Evolutionary conservation across 768 basidiomycete genomes (phyloP).

Genomic region (Lepiota subincarnata): DNA sequence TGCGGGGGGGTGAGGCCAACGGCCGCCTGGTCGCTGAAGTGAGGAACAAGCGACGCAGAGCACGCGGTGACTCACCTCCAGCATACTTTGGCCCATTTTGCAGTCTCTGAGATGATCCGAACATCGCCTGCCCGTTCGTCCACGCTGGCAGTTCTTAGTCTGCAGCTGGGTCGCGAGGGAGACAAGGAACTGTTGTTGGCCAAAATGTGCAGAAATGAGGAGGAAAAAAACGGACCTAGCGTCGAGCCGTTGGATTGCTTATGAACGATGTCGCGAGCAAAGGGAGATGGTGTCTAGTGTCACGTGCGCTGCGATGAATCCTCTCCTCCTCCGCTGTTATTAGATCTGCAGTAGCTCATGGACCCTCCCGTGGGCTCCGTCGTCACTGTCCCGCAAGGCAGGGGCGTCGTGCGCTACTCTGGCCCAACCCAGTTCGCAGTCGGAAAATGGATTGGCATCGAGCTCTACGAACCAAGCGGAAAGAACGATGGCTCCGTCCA

Average conservation of each 20-base stretch:
- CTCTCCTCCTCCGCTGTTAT: not conserved
- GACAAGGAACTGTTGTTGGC: not conserved
- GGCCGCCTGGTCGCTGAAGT: not conserved
- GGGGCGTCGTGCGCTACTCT: slow-evolving; percentile 81
- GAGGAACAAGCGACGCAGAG: not conserved
- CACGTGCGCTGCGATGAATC: not conserved
- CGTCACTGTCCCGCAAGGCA: slow-evolving; percentile 76
- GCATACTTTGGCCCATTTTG: slow-evolving; percentile 10
- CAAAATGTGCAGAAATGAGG: not conserved
- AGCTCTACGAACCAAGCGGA: slow-evolving; percentile 75
- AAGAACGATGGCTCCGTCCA: slow-evolving; percentile 95
- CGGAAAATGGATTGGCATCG: slow-evolving; percentile 95
- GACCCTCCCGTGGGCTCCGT: slow-evolving; percentile 57
- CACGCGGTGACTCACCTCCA: slow-evolving; percentile 6
- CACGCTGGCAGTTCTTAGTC: not conserved
- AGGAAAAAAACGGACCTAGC: not conserved
- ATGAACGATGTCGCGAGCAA: not conserved
- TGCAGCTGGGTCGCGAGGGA: not conserved
- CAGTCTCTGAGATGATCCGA: slow-evolving; percentile 6
- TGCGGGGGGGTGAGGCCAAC: not conserved
- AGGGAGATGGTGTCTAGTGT: not conserved
- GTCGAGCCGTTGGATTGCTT: not conserved
- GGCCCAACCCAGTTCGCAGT: slow-evolving; percentile 79
- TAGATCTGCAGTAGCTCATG: slow-evolving; percentile 3
- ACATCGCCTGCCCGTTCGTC: not conserved